These are phyloP conservation scores for Ambrosiella cleistominuta DNA, from an alignment of 2,329 filamentous ascomycete genomes.

Conservation along the genomic window DNA sequence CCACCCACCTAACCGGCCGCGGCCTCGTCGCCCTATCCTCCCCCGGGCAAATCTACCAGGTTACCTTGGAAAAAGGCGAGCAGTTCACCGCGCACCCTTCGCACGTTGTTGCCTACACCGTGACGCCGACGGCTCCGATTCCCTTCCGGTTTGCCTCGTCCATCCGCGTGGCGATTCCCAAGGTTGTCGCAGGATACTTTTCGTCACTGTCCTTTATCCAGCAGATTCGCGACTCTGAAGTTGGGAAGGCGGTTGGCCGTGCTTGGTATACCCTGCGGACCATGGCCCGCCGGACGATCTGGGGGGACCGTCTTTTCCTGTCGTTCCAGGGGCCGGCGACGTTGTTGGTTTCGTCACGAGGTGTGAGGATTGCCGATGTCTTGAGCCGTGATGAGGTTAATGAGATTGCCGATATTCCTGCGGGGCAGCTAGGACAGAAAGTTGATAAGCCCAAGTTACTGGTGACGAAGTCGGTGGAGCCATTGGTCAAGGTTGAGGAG, in stretches of 20 bases:
- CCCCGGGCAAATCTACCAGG: conserved; percentile 75
- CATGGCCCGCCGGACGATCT: conserved; percentile 63
- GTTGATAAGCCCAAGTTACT: conserved; percentile 21
- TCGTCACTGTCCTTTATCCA: conserved; percentile 57
- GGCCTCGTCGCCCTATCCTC: conserved; percentile 73
- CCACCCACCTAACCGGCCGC: conserved; percentile 69
- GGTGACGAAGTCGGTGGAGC: conserved; percentile 33
- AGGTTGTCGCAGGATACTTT: conserved; percentile 41
- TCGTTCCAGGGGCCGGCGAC: conserved; percentile 77
- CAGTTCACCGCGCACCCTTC: conserved; percentile 83
- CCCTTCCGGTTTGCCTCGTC: conserved; percentile 73
- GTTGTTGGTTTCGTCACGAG: conserved; percentile 77
- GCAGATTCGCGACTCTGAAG: conserved; percentile 50
- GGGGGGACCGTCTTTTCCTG: conserved; percentile 85
- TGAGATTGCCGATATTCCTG: conserved; percentile 70
- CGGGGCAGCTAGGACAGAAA: conserved; percentile 49
- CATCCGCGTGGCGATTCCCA: conserved; percentile 60
- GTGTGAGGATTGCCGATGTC: conserved; percentile 57
- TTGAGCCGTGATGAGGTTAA: conserved; percentile 66
- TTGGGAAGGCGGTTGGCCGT: conserved; percentile 54
- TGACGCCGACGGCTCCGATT: conserved; percentile 53
- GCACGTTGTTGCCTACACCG: conserved; percentile 79
- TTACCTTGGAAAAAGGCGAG: conserved; percentile 65
- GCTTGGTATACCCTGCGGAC: conserved; percentile 55
- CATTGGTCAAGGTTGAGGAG: conserved; percentile 40